Evolutionary conservation across 2,329 filamentous ascomycete genomes (phyloP).

Genomic region (Penicillium oxalicum): DNA sequence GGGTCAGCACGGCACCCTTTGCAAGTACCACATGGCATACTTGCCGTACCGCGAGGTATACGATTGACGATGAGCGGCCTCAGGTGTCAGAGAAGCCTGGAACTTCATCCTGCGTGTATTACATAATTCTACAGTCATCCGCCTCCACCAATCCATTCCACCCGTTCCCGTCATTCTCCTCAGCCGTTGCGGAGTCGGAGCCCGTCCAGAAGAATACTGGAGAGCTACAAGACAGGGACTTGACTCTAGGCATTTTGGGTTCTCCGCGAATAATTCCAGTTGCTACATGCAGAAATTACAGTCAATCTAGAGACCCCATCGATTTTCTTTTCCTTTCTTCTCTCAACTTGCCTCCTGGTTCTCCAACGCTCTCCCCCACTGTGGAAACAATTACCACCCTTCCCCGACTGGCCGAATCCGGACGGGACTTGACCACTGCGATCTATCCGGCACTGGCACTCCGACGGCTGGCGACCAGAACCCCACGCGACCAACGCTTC

Average conservation of each 20-base stretch:
- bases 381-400: conserved; percentile 1
- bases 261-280: too few species aligned
- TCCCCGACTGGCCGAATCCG: conserved; percentile 6
- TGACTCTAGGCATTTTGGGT: too few species aligned
- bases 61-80: too few species aligned
- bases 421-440: not conserved
- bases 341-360: not conserved
- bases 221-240: not conserved
- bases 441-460: not conserved
- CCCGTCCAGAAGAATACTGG: not conserved
- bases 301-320: too few species aligned
- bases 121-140: too few species aligned
- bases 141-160: not conserved
- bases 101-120: too few species aligned
- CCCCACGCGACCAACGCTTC: not conserved
- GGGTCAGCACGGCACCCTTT: too few species aligned
- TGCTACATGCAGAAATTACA: too few species aligned
- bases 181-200: conserved; percentile 8
- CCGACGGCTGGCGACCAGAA: conserved; percentile 4
- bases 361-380: not conserved
- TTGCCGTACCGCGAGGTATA: too few species aligned
- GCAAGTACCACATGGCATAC: too few species aligned
- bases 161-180: conserved; percentile 2
- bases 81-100: too few species aligned
- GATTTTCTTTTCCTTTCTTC: too few species aligned